Conservation (phyloP, 2,329 filamentous ascomycete genomes). For the Microdochium paspali region DNA sequence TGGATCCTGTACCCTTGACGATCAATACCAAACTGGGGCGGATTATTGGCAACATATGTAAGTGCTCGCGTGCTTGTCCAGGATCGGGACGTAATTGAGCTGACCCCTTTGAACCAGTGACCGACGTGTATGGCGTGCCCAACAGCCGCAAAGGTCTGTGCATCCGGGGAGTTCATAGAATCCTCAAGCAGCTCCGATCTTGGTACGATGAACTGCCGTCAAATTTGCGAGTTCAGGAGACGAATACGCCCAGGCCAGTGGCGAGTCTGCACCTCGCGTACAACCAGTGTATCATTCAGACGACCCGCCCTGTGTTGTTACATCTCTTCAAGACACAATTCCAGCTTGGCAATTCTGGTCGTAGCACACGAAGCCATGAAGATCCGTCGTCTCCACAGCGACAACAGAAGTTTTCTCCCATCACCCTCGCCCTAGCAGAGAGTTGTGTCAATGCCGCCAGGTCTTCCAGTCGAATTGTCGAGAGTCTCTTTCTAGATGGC, state of each 20-base stretch:
- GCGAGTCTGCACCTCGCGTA: constrained; percentile 20
- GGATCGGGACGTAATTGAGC: background rate
- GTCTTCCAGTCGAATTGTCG: constrained; percentile 16
- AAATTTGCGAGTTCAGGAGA: constrained; percentile 14
- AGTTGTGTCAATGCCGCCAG: constrained; percentile 21
- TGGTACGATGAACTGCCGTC: constrained; percentile 16
- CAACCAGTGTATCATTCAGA: constrained; percentile 25
- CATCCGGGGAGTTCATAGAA: constrained; percentile 16
- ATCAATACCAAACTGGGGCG: constrained; percentile 18
- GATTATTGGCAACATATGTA: constrained; percentile 13
- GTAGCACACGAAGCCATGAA: background rate
- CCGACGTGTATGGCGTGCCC: constrained; percentile 17
- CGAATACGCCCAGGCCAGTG: constrained; percentile 12
- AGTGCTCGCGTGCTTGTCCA: background rate
- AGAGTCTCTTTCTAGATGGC: constrained; percentile 11
- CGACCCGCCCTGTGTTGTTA: constrained; percentile 17
- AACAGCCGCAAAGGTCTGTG: constrained; percentile 17
- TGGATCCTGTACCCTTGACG: constrained; percentile 15
- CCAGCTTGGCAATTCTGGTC: constrained; percentile 3
- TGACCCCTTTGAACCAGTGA: constrained; percentile 6
- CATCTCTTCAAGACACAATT: constrained; percentile 19
- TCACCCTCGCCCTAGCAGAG: constrained; percentile 20
- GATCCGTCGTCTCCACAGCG: background rate
- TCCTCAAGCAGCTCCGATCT: constrained; percentile 16
- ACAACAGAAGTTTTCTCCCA: constrained; percentile 14